Conservation (phyloP, 176 grass and related monocot species). For the Saccharum officinarum region DNA sequence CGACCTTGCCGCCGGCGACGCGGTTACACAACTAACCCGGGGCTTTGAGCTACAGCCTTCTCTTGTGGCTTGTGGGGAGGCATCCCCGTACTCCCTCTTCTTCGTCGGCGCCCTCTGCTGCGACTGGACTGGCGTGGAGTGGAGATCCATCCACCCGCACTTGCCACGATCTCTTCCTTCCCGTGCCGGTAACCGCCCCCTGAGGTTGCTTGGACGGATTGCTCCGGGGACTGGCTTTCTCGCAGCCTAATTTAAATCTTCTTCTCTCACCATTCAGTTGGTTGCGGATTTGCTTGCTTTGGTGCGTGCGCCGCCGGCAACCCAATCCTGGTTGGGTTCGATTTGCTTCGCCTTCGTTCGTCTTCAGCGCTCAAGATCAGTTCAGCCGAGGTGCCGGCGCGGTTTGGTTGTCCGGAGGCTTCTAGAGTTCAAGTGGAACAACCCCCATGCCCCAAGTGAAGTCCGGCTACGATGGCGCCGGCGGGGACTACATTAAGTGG, state of each 20-base stretch:
- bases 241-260: background rate
- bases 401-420: background rate
- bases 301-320: background rate
- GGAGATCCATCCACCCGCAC: slow-evolving; percentile 40
- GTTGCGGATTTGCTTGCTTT: background rate
- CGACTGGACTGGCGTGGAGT: slow-evolving; percentile 35
- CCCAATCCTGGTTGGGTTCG: slow-evolving; percentile 1
- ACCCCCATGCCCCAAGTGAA: slow-evolving; percentile 15
- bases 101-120: background rate
- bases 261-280: background rate
- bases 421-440: background rate
- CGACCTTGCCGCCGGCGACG: slow-evolving; percentile 26
- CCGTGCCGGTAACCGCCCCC: slow-evolving; percentile 21
- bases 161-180: slow-evolving; percentile 30
- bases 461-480: slow-evolving; percentile 36
- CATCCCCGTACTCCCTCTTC: background rate
- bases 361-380: background rate
- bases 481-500: slow-evolving; percentile 82
- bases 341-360: background rate
- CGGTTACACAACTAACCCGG: background rate
- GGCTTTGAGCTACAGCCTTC: background rate
- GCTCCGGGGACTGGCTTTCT: background rate
- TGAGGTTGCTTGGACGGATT: slow-evolving; percentile 21
- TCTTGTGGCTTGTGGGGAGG: background rate
- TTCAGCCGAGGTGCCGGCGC: background rate